Evolutionary conservation across 768 basidiomycete species (phyloP).

Genomic region (Rhizopogon sp.): DNA sequence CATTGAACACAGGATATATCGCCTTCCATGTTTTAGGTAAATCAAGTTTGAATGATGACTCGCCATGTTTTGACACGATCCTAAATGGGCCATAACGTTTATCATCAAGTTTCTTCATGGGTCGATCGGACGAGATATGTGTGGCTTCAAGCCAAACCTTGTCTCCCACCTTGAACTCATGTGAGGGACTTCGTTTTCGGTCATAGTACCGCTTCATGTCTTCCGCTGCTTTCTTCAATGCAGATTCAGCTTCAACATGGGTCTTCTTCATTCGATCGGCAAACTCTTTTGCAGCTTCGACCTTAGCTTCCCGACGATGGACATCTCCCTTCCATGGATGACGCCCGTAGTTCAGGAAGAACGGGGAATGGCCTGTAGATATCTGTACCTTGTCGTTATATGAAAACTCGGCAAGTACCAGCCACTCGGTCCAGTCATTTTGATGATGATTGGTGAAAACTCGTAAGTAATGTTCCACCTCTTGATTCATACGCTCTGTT

Average conservation of each 20-base stretch:
- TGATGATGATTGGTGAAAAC: conserved; percentile 28
- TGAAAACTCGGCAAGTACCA: conserved; percentile 26
- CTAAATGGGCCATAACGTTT: conserved; percentile 14
- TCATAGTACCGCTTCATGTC: conserved; percentile 22
- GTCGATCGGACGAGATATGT: conserved; percentile 18
- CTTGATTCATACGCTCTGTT: conserved; percentile 36
- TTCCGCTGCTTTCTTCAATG: conserved; percentile 15
- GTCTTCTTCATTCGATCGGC: conserved; percentile 13
- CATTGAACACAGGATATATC: conserved; percentile 12
- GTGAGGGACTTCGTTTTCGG: background rate
- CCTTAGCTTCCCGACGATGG: background rate
- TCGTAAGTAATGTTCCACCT: conserved; percentile 34
- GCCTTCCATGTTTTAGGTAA: conserved; percentile 19
- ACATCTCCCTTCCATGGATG: conserved; percentile 11
- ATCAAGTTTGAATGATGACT: conserved; percentile 14
- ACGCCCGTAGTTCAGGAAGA: conserved; percentile 21
- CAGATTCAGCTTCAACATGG: conserved; percentile 5
- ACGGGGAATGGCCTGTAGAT: conserved; percentile 25
- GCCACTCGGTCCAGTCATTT: conserved; percentile 29
- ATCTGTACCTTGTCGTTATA: conserved; percentile 30
- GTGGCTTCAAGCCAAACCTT: conserved; percentile 22
- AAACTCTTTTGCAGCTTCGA: conserved; percentile 13
- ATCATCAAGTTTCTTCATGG: conserved; percentile 17
- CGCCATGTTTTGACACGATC: conserved; percentile 16
- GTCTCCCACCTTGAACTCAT: conserved; percentile 12